Conservation (phyloP, 179 eudicot species). For the Spergularia azorica region DNA sequence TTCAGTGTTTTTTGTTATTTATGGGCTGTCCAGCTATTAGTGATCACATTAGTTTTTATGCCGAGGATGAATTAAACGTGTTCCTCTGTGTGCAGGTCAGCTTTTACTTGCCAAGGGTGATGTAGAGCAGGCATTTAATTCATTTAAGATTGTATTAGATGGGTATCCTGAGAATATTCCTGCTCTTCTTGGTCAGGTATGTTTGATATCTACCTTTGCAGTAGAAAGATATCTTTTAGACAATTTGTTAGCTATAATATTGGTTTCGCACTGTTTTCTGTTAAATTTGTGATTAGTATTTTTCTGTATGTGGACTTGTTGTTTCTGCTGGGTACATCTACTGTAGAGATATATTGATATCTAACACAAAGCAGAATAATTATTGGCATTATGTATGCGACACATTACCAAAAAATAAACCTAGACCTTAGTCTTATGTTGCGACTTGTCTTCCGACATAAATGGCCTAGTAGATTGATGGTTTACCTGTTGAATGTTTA, state of each 20-base stretch:
- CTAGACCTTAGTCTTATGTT: background rate
- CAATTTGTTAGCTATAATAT: background rate
- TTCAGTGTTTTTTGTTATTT: background rate
- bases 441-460: background rate
- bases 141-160: conserved; percentile 90
- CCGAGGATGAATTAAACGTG: background rate
- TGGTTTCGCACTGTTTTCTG: background rate
- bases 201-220: conserved; percentile 14
- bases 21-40: background rate
- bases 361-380: background rate
- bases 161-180: conserved; percentile 91
- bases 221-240: background rate
- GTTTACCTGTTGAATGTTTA: too few relatives aligned
- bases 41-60: background rate
- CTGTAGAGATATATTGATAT: background rate
- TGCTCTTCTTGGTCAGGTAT: conserved; percentile 99
- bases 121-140: conserved; percentile 73
- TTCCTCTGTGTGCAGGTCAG: conserved; percentile 57
- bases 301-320: background rate
- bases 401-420: background rate
- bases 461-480: too few relatives aligned
- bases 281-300: background rate
- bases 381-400: background rate
- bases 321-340: conserved; percentile 5
- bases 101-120: conserved; percentile 95